Evolutionary conservation across 1,139 yeast genomes (phyloP).

Genomic region (Nakaseomyces bracarensis): DNA sequence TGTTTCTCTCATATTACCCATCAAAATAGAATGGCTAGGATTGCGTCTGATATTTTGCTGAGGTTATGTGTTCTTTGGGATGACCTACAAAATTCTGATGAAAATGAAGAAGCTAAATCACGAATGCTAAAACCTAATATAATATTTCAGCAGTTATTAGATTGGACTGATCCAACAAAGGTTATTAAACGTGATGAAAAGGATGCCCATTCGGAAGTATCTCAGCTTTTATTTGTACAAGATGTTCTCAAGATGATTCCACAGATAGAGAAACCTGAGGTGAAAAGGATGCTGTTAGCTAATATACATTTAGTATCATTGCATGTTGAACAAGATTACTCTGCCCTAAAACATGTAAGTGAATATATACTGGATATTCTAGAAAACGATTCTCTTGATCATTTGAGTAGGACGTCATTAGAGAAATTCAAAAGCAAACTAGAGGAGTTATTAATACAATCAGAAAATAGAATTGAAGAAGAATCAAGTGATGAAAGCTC

Average conservation of each 20-base stretch:
- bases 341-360: conserved; percentile 22
- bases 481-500: conserved; percentile 10
- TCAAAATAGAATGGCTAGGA: conserved; percentile 57
- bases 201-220: conserved; percentile 37
- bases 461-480: conserved; percentile 14
- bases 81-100: conserved; percentile 33
- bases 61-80: conserved; percentile 39
- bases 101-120: conserved; percentile 30
- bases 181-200: conserved; percentile 46
- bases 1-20: conserved; percentile 71
- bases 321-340: conserved; percentile 23
- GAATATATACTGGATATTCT: conserved; percentile 28
- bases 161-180: conserved; percentile 81
- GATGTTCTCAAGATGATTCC: conserved; percentile 47
- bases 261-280: conserved; percentile 43
- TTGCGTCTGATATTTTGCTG: conserved; percentile 59
- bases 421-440: conserved; percentile 34
- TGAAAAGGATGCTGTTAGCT: conserved; percentile 47
- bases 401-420: conserved; percentile 40
- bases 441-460: conserved; percentile 18
- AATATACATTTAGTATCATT: conserved; percentile 38
- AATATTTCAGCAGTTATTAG: conserved; percentile 66
- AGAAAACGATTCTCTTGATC: conserved; percentile 34
- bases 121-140: conserved; percentile 44
- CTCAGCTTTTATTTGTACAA: conserved; percentile 52